phyloP scores from a whole-genome alignment of 805 yeast genomes.

The Wickerhamomyces tratensis region DNA sequence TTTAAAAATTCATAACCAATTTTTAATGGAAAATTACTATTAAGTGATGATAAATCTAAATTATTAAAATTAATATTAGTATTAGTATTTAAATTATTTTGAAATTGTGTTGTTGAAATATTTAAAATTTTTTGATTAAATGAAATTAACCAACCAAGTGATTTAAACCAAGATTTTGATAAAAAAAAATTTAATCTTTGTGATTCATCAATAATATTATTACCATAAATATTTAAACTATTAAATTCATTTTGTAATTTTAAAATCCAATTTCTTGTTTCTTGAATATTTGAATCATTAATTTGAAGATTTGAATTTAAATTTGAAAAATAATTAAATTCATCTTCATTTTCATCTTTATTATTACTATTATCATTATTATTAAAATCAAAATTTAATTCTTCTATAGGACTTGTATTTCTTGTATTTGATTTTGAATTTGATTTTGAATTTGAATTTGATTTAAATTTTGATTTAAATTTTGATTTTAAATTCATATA shows the following conservation, averaged over 20 bases:
- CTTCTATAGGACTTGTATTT: no score
- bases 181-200: conserved; percentile 14
- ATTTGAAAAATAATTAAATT: no score
- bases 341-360: no score
- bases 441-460: no score
- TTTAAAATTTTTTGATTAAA: conserved; percentile 9
- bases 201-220: conserved; percentile 7
- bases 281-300: no score
- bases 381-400: no score
- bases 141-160: conserved; percentile 16
- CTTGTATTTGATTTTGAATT: no score
- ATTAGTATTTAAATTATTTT: neutral
- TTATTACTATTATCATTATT: no score
- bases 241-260: conserved; percentile 1
- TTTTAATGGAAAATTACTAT: conserved; percentile 7
- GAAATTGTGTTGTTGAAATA: no score
- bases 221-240: neutral
- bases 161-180: conserved; percentile 16
- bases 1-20: conserved; percentile 12
- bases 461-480: no score
- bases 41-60: conserved; percentile 10
- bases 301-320: no score
- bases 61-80: conserved; percentile 8
- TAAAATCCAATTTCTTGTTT: conserved; percentile 5
- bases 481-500: no score